Conservation (phyloP, 345 rosid species). For the Theobroma cacao region DNA sequence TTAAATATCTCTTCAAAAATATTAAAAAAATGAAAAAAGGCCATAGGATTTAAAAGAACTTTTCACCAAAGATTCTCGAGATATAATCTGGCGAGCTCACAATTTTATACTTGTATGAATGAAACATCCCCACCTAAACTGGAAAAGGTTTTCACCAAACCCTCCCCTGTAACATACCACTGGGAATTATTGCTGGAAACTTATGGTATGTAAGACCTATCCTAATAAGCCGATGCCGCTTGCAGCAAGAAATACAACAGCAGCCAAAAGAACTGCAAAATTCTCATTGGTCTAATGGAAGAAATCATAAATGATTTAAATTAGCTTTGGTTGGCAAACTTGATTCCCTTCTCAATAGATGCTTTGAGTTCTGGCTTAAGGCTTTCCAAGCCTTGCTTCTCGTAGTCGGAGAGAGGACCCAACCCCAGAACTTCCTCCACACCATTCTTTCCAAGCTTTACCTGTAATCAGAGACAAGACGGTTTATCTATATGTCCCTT, state of each 20-base stretch:
- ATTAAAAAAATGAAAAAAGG: background rate
- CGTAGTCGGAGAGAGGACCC: conserved; percentile 74
- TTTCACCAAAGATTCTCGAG: background rate
- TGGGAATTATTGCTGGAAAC: conserved; percentile 22
- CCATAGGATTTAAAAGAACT: background rate
- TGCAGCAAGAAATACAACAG: conserved; percentile 26
- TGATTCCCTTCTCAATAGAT: conserved; percentile 77
- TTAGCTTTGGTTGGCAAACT: conserved; percentile 47
- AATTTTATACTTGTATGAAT: conserved; percentile 4
- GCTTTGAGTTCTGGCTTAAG: conserved; percentile 68
- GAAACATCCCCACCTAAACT: background rate
- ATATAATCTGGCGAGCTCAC: background rate
- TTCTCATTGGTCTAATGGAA: conserved; percentile 4
- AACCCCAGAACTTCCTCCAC: conserved; percentile 73
- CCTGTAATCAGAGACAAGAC: conserved; percentile 36
- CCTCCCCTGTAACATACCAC: background rate
- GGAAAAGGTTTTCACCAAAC: background rate
- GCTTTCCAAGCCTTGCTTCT: conserved; percentile 62
- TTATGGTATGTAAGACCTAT: conserved; percentile 11
- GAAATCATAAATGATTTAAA: background rate
- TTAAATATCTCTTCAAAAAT: background rate
- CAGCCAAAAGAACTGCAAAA: conserved; percentile 20
- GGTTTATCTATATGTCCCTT: too few species aligned
- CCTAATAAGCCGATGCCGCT: conserved; percentile 27
- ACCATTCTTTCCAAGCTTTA: conserved; percentile 77